Evolutionary conservation across 495 filamentous ascomycete species (phyloP), one percentile per base, ranked within the genome.

Genomic region (Talaromyces liani): DNA sequence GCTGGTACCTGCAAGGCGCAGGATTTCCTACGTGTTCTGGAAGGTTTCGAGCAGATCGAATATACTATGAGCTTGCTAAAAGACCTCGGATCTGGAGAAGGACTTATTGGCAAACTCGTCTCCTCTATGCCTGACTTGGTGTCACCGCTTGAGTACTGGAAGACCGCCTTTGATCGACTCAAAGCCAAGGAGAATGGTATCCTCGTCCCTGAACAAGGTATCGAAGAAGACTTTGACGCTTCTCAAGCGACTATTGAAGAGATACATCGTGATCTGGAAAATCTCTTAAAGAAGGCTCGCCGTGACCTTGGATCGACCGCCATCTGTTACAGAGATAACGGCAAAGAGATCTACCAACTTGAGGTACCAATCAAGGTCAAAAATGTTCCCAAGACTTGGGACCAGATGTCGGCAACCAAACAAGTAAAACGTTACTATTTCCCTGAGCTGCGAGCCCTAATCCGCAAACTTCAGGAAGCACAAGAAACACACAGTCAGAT

Each of bases 41-140:
- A 99, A 69, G 95, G 95, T 0, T 99, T 98, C 69, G 95, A 98
- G 74, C 93, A 96, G 72, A 97, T 98, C 18, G 91, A 95, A 51
- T 91, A 93, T 70, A 94, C 90, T 0, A 91, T 96, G 82, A 83
- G 85, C 63, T 81, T 96, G 12, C 82, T 97, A 1, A 80, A 82
- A 31, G 80, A 84, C 14, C 86, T 90, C 69, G 87, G 87, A 27
- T 72, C 79, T 2, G 91, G 88, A 2, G 87, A 91, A 51, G 89
- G 92, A 16, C 81, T 99, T 3, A 88, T 99, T 58, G 91, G 91
- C 41, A 85, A 91, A 55, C 82, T 99, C 16, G 85, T 96, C 27
- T 74, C 82, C 0, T 80, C 85, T 2, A 96, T 99, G 91, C 95
- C 95, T 0, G 84, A 97, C 68, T 78, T 99, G 31, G 79, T 78